Base-by-base conservation (phyloP, 345 rosid genomes). In the Barbarea vulgaris region DNA sequence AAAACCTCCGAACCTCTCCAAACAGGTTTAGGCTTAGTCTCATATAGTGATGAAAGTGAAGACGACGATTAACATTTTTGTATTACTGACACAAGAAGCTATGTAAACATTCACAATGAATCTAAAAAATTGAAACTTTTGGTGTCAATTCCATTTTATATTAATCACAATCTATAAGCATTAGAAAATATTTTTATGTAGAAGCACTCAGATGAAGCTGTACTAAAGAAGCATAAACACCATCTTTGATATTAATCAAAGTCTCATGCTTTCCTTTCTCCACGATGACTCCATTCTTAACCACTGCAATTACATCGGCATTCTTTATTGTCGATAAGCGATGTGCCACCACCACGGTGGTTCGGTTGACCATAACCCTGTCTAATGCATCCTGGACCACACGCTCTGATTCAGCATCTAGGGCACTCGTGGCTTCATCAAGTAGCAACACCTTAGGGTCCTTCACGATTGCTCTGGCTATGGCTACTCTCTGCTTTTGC, bases 41-140 rank as follows among this genome's bases (percentile, higher is more conserved):
- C 89, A 27, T 92, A 95, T 79, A 89, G 97, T 84, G 97, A 95
- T 72, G 96, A 94, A 68, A 90, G 96, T 70, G 97, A 90, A 55
- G 91, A 85, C 7, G 93, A 89, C 57, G 81, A 73, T 72, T 77
- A 72, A 41, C 54, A 51, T 55, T 18, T 68, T 63, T 62, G 57
- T 76, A 24, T 31, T 19, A 57, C 70, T 62, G 65, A 54, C 50
- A 18, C 64, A 44, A 69, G 18, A 53, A 60, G 61, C 62, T 69
- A 9, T 15, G 19, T 44, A 13, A 42, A 69, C 69, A 69, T 61
- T 53, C 57, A 11, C 62, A 61, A 55, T 65, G 28, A 42, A 74
- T 55, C 19, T 1, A 22, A 22, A 22, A 46, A 21, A 3, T 37
- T 3, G 21, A 53, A 53, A 9, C 7, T 41, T 52, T 30, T 30